Percentiles rank a stretch among this genome's conserved stretches.
Evolutionary conservation across 108 stramenopile species (phyloP).

Genomic region (Cyclotella atomus): DNA sequence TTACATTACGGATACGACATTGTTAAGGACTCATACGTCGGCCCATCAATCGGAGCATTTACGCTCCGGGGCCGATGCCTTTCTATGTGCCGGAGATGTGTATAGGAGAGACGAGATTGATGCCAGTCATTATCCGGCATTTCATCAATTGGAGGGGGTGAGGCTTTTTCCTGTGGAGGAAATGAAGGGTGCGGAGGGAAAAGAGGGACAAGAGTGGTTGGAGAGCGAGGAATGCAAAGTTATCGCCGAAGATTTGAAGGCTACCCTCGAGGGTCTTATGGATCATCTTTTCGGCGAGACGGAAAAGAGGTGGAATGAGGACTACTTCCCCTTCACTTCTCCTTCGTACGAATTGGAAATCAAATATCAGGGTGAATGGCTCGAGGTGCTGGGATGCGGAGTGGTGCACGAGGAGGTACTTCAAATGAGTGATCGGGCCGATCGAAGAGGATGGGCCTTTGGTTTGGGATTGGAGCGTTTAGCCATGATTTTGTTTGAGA

Average conservation of each 20-base stretch:
- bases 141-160: slow-evolving; percentile 97
- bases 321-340: slow-evolving; percentile 96
- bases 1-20: slow-evolving; percentile 73
- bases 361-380: slow-evolving; percentile 90
- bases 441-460: slow-evolving; percentile 91
- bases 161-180: slow-evolving; percentile 50
- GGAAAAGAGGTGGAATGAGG: slow-evolving; percentile 61
- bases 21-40: slow-evolving; percentile 95
- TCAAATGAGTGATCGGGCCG: slow-evolving; percentile 68
- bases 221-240: slow-evolving; percentile 28
- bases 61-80: slow-evolving; percentile 65
- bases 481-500: slow-evolving; percentile 95
- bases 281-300: slow-evolving; percentile 68
- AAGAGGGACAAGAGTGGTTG: slow-evolving; percentile 41
- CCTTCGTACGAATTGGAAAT: slow-evolving; percentile 96
- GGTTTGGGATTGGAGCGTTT: slow-evolving; percentile 92
- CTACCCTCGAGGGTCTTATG: slow-evolving; percentile 72
- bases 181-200: slow-evolving; percentile 34
- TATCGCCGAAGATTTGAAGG: slow-evolving; percentile 62
- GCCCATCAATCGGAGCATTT: slow-evolving; percentile 93
- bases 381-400: slow-evolving; percentile 97
- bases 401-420: slow-evolving; percentile 90
- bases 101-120: slow-evolving; percentile 97
- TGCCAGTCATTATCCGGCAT: slow-evolving; percentile 93
- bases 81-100: slow-evolving; percentile 92